Conservation (phyloP, 352 stramenopile genomes). For the Pythium pyrilobum region DNA sequence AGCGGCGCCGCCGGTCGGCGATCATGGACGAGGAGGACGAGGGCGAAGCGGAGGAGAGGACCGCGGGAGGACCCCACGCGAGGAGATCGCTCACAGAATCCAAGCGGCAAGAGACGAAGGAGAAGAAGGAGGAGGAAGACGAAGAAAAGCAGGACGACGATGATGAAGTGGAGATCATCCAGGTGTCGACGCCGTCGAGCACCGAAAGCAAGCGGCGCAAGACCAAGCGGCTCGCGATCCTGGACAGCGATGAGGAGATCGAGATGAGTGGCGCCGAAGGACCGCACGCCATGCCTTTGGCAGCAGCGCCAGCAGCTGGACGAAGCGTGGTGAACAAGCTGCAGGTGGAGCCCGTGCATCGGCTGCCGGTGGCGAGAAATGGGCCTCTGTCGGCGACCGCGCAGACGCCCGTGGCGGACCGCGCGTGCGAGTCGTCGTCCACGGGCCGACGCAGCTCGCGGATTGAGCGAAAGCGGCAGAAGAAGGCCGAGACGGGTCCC, state of each 20-base stretch:
- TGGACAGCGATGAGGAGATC: conserved; percentile 42
- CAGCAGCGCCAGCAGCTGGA: neutral
- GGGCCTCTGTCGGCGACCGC: neutral
- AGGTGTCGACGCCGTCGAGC: conserved; percentile 23
- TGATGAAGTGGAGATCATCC: conserved; percentile 54
- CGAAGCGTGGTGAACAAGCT: conserved; percentile 1
- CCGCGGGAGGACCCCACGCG: neutral
- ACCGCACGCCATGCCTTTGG: too few species aligned
- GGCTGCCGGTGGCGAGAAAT: neutral
- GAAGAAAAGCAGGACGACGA: conserved; percentile 35
- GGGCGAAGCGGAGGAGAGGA: conserved; percentile 6
- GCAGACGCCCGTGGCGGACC: neutral
- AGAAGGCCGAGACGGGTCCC: conserved; percentile 32
- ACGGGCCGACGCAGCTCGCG: conserved; percentile 50
- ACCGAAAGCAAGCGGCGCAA: conserved; percentile 18
- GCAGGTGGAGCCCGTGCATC: conserved; percentile 12
- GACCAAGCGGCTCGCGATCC: conserved; percentile 30
- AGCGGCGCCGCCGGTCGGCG: conserved; percentile 48
- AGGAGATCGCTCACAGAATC: neutral
- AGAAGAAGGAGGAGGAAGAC: neutral
- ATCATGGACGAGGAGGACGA: conserved; percentile 63
- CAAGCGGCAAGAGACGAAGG: neutral
- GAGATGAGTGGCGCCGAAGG: neutral
- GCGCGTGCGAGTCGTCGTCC: conserved; percentile 19
- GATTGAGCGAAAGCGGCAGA: conserved; percentile 47